Base-by-base conservation (phyloP, 768 basidiomycete genomes). In the Trametes villosa region DNA sequence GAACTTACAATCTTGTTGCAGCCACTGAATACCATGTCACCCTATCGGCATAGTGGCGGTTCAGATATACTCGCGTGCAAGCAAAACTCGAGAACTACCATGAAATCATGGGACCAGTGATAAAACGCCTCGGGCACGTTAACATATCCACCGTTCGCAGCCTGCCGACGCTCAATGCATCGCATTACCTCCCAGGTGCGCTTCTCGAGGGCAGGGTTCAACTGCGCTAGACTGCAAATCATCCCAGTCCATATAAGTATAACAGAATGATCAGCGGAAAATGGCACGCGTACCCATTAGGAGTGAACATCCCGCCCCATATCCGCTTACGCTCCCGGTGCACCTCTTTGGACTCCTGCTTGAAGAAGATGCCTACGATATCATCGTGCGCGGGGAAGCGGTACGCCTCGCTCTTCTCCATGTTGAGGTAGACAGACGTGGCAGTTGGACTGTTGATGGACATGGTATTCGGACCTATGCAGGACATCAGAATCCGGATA, bases 361-460 rank as follows among this genome's bases (percentile, higher is more conserved):
- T 70, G 29, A 68, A 72, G 63, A 77, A 77, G 46, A 76, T 72
- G 24, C 73, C 56, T 17, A 68, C 67, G 26, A 36, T 29, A 17
- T 52, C 62, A 17, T 53, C 27, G 8, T 54, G 31, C 22, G 57
- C 41, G 20, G 70, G 67, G 6, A 57, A 59, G n/a, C 58, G 54
- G 50, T 76, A 76, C 1, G 71, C 67, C 17, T 67, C 64, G 59
- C 70, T 70, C 58, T 74, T 75, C 48, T 74, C 67, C 61, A 65
- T 62, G 38, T 49, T 52, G 2, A 57, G 53, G 40, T 75, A 76
- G n/a, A 75, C 61, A 0, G 68, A 60, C 7, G 54, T 45, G 6
- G 72, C 60, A 0, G 68, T 67, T 17, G 62, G 55, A 1, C 71
- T 68, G 47, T 73, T 69, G 29, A 76, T 71, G 2, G 74, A 72